Percentiles rank a stretch among this genome's conserved stretches.
Conservation (phyloP, 192 early-diverging fungal genomes). For the Coemansia sp. region DNA sequence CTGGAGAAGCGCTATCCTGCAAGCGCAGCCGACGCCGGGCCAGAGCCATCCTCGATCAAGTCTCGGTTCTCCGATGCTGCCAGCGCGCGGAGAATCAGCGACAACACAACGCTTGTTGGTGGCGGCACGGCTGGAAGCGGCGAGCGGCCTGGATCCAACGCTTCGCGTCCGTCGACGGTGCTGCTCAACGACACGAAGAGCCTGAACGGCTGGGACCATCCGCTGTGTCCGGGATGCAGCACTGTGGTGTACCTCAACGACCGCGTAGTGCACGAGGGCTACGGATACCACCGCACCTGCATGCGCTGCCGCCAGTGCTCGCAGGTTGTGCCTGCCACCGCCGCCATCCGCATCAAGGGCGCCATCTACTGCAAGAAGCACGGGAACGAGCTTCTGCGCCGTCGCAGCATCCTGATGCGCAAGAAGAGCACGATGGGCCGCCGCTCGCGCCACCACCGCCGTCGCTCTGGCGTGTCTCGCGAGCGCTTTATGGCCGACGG, state of each 20-base stretch:
- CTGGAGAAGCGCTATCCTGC: constrained; percentile 55
- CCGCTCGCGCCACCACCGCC: constrained; percentile 42
- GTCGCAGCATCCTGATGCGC: constrained; percentile 60
- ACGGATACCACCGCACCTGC: constrained; percentile 57
- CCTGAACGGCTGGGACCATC: constrained; percentile 57
- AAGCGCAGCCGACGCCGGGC: constrained; percentile 13
- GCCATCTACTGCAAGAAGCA: constrained; percentile 58
- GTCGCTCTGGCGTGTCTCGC: constrained; percentile 29
- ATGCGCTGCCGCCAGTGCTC: constrained; percentile 56
- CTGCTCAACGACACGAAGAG: constrained; percentile 49
- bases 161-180: constrained; percentile 47
- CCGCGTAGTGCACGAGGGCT: constrained; percentile 53
- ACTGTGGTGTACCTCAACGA: constrained; percentile 53
- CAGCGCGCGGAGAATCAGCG: neutral
- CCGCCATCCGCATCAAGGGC: constrained; percentile 53
- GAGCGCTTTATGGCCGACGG: constrained; percentile 21
- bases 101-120: constrained; percentile 36
- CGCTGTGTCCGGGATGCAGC: constrained; percentile 51
- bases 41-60: constrained; percentile 14
- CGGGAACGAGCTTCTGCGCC: constrained; percentile 49
- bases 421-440: constrained; percentile 57
- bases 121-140: constrained; percentile 25
- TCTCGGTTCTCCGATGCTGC: constrained; percentile 2
- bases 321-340: constrained; percentile 36
- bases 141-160: constrained; percentile 28